Evolutionary conservation across 108 stramenopile genomes (phyloP).

Genomic region (Craspedostauros australis): DNA sequence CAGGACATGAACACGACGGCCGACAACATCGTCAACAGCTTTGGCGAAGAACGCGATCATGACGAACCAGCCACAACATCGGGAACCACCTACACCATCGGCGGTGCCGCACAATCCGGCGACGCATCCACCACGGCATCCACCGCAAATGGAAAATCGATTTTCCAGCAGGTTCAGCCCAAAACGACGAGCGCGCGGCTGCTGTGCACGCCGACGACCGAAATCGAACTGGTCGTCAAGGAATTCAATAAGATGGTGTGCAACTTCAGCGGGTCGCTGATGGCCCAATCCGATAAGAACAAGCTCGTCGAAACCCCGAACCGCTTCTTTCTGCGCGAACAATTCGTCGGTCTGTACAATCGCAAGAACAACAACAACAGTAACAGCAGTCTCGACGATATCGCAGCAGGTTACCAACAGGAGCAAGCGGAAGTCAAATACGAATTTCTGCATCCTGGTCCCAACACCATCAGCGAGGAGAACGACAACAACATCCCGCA

Average conservation of each 20-base stretch:
- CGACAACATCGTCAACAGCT: slow-evolving; percentile 22
- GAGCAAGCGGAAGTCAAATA: too few species aligned
- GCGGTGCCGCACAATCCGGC: neutral
- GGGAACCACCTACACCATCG: slow-evolving; percentile 2
- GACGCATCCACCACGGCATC: neutral
- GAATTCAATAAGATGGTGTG: slow-evolving; percentile 35
- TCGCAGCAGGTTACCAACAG: too few species aligned
- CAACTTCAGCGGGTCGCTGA: slow-evolving; percentile 24
- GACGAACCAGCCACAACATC: too few species aligned
- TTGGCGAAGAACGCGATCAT: slow-evolving; percentile 28
- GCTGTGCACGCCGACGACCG: slow-evolving; percentile 29
- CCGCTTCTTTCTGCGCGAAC: slow-evolving; percentile 2
- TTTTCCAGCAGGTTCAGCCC: too few species aligned
- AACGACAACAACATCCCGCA: too few species aligned
- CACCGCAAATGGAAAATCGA: neutral
- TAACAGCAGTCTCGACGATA: too few species aligned
- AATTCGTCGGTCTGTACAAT: slow-evolving; percentile 19
- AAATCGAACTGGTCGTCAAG: slow-evolving; percentile 20
- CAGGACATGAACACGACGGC: slow-evolving; percentile 26
- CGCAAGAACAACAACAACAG: slow-evolving; percentile 3
- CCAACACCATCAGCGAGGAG: too few species aligned
- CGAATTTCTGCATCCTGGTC: too few species aligned
- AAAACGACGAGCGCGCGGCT: too few species aligned
- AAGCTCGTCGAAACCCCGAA: slow-evolving; percentile 13
- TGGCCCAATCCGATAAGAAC: slow-evolving; percentile 17